Evolutionary conservation across 441 rosid species (phyloP).

Genomic region (Manihot esculenta): DNA sequence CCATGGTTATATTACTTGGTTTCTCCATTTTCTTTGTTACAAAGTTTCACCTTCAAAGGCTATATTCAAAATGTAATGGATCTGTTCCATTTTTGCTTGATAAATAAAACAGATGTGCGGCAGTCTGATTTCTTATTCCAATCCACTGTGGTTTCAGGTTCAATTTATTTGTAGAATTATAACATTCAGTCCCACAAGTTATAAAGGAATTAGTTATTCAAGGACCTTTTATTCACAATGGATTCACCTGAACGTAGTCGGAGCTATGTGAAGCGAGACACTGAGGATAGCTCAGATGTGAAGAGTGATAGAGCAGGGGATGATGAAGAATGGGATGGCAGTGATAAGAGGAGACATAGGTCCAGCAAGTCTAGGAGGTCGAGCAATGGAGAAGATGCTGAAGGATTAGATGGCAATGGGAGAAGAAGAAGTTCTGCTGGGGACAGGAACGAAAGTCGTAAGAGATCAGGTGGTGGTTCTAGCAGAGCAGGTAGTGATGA

Average conservation of each 20-base stretch:
- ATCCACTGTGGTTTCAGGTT: slow-evolving; percentile 15
- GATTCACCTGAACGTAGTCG: slow-evolving; percentile 64
- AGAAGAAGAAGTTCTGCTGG: slow-evolving; percentile 60
- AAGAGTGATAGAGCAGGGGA: slow-evolving; percentile 52
- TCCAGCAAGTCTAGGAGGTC: slow-evolving; percentile 60
- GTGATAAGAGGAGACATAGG: slow-evolving; percentile 65
- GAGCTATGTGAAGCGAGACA: slow-evolving; percentile 42
- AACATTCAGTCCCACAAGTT: neutral
- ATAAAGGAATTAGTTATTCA: neutral
- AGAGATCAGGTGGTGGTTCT: slow-evolving; percentile 62
- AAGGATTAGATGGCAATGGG: slow-evolving; percentile 51
- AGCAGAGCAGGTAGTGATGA: slow-evolving; percentile 60
- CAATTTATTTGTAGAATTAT: neutral
- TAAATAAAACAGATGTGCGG: neutral
- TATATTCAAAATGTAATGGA: neutral
- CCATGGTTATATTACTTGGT: neutral
- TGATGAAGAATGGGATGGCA: slow-evolving; percentile 59
- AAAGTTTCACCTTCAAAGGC: too few relatives aligned
- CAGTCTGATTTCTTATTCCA: slow-evolving; percentile 3
- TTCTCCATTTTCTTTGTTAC: neutral
- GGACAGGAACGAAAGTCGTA: slow-evolving; percentile 60
- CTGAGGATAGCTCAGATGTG: slow-evolving; percentile 45
- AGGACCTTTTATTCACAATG: slow-evolving; percentile 33
- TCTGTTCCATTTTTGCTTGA: neutral
- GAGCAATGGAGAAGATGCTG: slow-evolving; percentile 54